Evolutionary conservation across 73 alveolate genomes (phyloP).

Genomic region (Paramecium biaurelia): DNA sequence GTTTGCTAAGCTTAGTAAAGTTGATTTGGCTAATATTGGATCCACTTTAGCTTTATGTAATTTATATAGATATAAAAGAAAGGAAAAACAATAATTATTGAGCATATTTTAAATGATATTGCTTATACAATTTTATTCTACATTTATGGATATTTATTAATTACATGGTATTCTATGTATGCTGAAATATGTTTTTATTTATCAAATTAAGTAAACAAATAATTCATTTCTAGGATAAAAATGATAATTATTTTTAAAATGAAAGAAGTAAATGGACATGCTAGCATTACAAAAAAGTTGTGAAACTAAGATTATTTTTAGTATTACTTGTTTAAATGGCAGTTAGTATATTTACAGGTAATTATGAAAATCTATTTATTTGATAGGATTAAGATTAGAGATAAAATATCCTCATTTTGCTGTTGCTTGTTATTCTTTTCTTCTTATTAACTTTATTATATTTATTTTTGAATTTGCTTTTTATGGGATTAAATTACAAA

Average conservation of each 20-base stretch:
- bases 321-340: slow-evolving; percentile 1
- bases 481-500: background rate
- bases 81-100: background rate
- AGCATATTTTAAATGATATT: background rate
- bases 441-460: background rate
- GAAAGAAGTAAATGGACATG: background rate
- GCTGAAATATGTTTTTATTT: background rate
- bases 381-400: background rate
- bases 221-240: background rate
- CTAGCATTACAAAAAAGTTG: background rate
- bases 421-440: background rate
- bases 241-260: background rate
- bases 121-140: background rate
- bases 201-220: background rate
- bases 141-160: slow-evolving; percentile 10
- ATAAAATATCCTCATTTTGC: background rate
- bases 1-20: background rate
- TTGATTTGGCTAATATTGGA: background rate
- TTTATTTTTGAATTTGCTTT: background rate
- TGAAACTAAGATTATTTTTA: slow-evolving; percentile 13
- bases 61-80: background rate
- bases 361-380: background rate
- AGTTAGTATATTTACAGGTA: background rate
- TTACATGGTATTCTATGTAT: slow-evolving; percentile 14
- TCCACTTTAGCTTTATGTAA: slow-evolving; percentile 8